Conservation (phyloP, 441 rosid species). For the Biscutella laevigata region DNA sequence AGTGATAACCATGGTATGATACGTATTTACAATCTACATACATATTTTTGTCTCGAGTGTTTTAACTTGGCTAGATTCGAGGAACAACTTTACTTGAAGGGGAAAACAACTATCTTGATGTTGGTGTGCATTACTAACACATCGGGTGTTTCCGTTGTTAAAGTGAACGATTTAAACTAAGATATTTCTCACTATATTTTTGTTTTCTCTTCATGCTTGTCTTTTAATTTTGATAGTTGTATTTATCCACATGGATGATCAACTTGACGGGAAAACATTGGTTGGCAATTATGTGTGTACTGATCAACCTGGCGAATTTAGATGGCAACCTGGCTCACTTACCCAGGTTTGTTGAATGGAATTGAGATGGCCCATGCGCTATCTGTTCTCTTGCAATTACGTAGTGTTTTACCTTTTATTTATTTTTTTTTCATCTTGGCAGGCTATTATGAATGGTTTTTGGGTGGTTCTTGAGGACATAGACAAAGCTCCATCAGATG, state of each 20-base stretch:
- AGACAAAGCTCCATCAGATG: slow-evolving; percentile 90
- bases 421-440: slow-evolving; percentile 16
- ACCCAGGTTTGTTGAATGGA: slow-evolving; percentile 61
- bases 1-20: slow-evolving; percentile 63
- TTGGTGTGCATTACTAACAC: not conserved
- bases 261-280: slow-evolving; percentile 93
- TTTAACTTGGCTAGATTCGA: slow-evolving; percentile 1
- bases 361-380: slow-evolving; percentile 9
- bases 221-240: slow-evolving; percentile 38
- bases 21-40: not conserved
- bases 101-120: slow-evolving; percentile 6
- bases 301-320: slow-evolving; percentile 96
- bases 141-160: slow-evolving; percentile 8
- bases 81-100: slow-evolving; percentile 8
- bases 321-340: slow-evolving; percentile 97
- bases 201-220: not conserved
- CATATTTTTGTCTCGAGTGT: not conserved
- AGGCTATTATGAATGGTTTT: slow-evolving; percentile 76
- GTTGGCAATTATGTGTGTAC: slow-evolving; percentile 87
- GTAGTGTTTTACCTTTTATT: not conserved
- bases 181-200: slow-evolving; percentile 10
- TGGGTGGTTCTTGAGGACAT: slow-evolving; percentile 98
- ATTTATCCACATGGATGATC: slow-evolving; percentile 93
- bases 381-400: slow-evolving; percentile 11
- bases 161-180: slow-evolving; percentile 4